Conservation (phyloP, 208 protist genomes). For the Trypanosoma congolense region DNA sequence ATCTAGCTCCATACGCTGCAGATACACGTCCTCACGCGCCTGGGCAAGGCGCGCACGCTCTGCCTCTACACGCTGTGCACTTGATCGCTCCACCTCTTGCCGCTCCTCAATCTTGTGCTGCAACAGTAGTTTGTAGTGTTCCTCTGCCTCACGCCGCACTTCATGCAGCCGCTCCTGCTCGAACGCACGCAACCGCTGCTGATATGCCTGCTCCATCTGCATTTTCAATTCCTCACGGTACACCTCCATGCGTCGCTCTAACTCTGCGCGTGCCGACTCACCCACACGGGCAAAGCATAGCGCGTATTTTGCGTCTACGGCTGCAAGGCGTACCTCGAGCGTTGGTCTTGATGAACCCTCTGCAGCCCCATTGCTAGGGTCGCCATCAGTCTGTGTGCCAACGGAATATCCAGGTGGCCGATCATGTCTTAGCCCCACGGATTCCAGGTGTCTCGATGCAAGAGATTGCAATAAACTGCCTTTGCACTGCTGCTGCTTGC, state of each 20-base stretch:
- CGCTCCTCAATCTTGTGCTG: slow-evolving; percentile 67
- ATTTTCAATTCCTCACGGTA: slow-evolving; percentile 68
- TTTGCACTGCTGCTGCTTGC: background rate
- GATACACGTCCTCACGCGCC: slow-evolving; percentile 58
- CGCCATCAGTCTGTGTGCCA: slow-evolving; percentile 48
- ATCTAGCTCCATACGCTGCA: slow-evolving; percentile 54
- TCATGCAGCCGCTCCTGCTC: slow-evolving; percentile 53
- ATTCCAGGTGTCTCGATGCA: slow-evolving; percentile 30
- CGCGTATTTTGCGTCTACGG: slow-evolving; percentile 83
- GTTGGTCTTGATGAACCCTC: slow-evolving; percentile 33
- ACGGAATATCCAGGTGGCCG: slow-evolving; percentile 7
- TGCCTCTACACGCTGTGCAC: slow-evolving; percentile 48
- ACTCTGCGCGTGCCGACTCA: slow-evolving; percentile 54
- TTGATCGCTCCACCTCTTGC: slow-evolving; percentile 47
- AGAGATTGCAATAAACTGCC: slow-evolving; percentile 59
- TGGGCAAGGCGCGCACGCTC: slow-evolving; percentile 57
- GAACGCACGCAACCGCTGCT: slow-evolving; percentile 65
- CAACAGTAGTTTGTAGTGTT: slow-evolving; percentile 41
- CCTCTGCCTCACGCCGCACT: slow-evolving; percentile 43
- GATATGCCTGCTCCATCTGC: slow-evolving; percentile 68
- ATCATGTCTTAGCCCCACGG: slow-evolving; percentile 7
- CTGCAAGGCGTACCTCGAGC: slow-evolving; percentile 76
- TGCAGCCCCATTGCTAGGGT: slow-evolving; percentile 18
- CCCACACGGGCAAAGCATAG: slow-evolving; percentile 62
- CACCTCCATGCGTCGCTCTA: slow-evolving; percentile 69